Percentiles rank a stretch among this genome's conserved stretches.
phyloP scores from a whole-genome alignment of 2,329 filamentous ascomycete species.

The Epichloe uncinata region DNA sequence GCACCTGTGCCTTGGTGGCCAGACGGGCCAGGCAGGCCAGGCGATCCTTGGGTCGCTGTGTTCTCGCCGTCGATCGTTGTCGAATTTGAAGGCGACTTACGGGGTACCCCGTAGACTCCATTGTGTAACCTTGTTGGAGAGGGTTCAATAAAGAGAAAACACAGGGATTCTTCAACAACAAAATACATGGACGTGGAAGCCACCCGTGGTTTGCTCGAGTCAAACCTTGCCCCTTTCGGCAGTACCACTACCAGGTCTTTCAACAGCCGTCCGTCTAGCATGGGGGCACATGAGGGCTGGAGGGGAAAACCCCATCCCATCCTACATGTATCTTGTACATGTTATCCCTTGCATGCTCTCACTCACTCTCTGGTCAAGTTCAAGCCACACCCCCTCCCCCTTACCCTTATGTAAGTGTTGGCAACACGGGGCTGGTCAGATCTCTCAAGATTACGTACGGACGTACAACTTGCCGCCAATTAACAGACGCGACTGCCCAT shows the following conservation, averaged over 20 bases:
- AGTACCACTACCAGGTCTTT: no score
- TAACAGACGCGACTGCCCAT: not conserved
- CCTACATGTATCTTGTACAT: no score
- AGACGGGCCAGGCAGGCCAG: no score
- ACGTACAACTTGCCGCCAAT: not conserved
- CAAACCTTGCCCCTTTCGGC: no score
- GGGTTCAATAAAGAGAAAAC: no score
- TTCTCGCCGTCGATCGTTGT: not conserved
- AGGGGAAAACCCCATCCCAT: not conserved
- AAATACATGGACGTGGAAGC: no score
- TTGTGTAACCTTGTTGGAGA: not conserved
- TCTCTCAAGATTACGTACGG: conserved; percentile 3
- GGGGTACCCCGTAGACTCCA: no score
- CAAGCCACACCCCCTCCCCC: not conserved
- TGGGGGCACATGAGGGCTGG: no score
- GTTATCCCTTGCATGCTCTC: not conserved
- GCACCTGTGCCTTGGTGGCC: no score
- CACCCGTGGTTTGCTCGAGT: no score
- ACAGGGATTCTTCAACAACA: not conserved
- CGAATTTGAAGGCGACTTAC: not conserved
- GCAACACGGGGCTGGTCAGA: conserved; percentile 4
- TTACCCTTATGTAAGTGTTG: not conserved
- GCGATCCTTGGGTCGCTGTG: not conserved
- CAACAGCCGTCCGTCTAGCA: no score
- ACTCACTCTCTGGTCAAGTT: not conserved